Percentiles rank a stretch among this genome's conserved stretches.
Evolutionary conservation across 1,284 basidiomycete genomes (phyloP).

Genomic region (Rhodotorula sp.): DNA sequence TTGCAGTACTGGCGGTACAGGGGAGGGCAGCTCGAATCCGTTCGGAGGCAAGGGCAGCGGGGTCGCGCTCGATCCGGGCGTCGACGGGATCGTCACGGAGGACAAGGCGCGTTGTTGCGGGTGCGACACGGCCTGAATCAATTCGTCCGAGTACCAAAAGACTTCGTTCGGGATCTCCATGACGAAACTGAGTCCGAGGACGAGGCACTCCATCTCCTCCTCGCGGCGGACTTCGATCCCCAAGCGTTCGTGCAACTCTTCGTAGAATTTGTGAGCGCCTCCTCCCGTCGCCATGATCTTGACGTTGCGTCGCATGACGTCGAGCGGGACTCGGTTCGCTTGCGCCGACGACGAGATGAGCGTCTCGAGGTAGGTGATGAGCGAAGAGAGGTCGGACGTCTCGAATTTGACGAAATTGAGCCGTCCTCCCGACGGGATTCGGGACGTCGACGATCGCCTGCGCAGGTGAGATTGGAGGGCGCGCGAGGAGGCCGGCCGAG

Average conservation of each 20-base stretch:
- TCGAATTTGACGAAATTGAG: slow-evolving; percentile 98
- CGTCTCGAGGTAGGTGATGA: slow-evolving; percentile 81
- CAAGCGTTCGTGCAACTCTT: slow-evolving; percentile 70
- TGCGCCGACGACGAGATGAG: slow-evolving; percentile 83
- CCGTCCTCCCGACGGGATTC: slow-evolving; percentile 78
- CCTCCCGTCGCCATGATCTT: slow-evolving; percentile 99
- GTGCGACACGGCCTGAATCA: slow-evolving; percentile 81
- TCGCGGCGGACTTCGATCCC: slow-evolving; percentile 73
- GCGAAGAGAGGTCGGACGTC: slow-evolving; percentile 80
- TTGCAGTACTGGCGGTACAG: slow-evolving; percentile 8
- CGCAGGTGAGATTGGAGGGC: slow-evolving; percentile 33
- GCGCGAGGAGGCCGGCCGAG: slow-evolving; percentile 40
- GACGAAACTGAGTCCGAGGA: slow-evolving; percentile 95
- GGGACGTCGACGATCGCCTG: slow-evolving; percentile 45
- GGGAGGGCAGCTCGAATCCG: slow-evolving; percentile 19
- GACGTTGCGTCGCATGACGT: slow-evolving; percentile 87
- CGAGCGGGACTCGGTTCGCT: slow-evolving; percentile 82
- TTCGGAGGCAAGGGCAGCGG: slow-evolving; percentile 22
- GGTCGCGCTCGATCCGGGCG: slow-evolving; percentile 16
- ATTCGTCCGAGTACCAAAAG: slow-evolving; percentile 97
- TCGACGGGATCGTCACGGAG: slow-evolving; percentile 22
- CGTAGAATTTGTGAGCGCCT: slow-evolving; percentile 91
- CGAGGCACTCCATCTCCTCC: slow-evolving; percentile 99
- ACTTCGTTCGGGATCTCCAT: slow-evolving; percentile 95
- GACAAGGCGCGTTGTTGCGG: slow-evolving; percentile 47